Evolutionary conservation across 1,139 yeast genomes (phyloP).

Genomic region (Schwanniomyces etchellsii): DNA sequence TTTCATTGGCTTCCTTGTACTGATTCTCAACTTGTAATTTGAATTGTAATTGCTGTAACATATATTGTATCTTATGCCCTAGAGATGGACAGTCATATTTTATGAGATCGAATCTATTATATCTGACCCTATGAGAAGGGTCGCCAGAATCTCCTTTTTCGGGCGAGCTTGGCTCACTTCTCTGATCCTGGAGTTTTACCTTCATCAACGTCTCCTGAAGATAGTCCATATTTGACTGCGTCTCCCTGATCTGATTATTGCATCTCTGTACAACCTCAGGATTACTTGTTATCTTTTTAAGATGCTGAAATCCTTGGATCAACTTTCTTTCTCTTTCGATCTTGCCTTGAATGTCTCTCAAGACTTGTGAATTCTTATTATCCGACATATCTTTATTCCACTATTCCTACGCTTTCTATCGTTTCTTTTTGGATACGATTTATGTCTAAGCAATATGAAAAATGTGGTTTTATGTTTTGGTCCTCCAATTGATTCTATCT

Average conservation of each 20-base stretch:
- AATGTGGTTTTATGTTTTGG: background rate
- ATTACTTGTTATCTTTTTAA: conserved; percentile 74
- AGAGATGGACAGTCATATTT: conserved; percentile 92
- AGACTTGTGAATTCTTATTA: conserved; percentile 21
- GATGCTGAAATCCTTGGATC: conserved; percentile 78
- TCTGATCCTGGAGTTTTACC: conserved; percentile 35
- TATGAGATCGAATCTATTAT: conserved; percentile 71
- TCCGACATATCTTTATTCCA: conserved; percentile 4
- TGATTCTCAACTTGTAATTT: conserved; percentile 91
- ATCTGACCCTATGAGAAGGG: conserved; percentile 32
- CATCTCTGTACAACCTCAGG: conserved; percentile 84
- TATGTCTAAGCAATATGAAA: too few species aligned
- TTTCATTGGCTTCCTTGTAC: conserved; percentile 87
- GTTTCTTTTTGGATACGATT: background rate
- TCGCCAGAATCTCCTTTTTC: conserved; percentile 6
- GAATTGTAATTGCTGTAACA: conserved; percentile 91
- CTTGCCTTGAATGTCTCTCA: conserved; percentile 68
- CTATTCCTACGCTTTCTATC: background rate
- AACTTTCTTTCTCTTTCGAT: conserved; percentile 84
- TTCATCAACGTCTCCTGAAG: conserved; percentile 72
- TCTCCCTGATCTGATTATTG: conserved; percentile 84
- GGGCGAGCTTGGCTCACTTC: conserved; percentile 7
- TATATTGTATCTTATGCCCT: conserved; percentile 92
- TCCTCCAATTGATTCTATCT: conserved; percentile 1
- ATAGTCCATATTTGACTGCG: conserved; percentile 86